Percentiles rank a stretch among this genome's conserved stretches.
phyloP scores from a whole-genome alignment of 1,139 yeast species.

The Candida glucosophila region DNA sequence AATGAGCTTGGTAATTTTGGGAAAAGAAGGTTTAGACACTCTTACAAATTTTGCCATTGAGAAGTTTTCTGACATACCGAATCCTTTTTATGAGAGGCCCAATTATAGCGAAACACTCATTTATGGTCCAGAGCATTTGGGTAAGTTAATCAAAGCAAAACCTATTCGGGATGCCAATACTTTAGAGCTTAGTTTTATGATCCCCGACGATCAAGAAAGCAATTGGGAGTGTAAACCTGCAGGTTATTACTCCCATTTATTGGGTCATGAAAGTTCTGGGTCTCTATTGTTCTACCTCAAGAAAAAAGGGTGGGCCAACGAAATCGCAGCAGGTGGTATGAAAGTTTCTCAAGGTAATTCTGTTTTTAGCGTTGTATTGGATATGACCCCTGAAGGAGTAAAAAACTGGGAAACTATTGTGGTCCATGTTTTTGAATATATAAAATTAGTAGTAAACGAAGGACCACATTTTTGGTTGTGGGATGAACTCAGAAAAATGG shows the following conservation, averaged over 20 bases:
- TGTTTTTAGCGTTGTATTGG: slow-evolving; percentile 58
- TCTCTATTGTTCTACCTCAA: slow-evolving; percentile 67
- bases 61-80: slow-evolving; percentile 57
- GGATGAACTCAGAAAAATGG: slow-evolving; percentile 39
- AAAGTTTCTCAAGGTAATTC: slow-evolving; percentile 65
- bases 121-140: slow-evolving; percentile 36
- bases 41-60: slow-evolving; percentile 63
- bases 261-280: slow-evolving; percentile 89
- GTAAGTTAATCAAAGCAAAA: slow-evolving; percentile 53
- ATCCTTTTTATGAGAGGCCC: slow-evolving; percentile 46
- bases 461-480: slow-evolving; percentile 57
- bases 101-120: slow-evolving; percentile 28
- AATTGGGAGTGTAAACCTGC: slow-evolving; percentile 65
- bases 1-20: slow-evolving; percentile 81
- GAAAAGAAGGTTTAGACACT: slow-evolving; percentile 69
- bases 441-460: slow-evolving; percentile 40
- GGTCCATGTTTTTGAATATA: slow-evolving; percentile 58
- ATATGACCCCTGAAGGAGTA: slow-evolving; percentile 68
- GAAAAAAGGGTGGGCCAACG: slow-evolving; percentile 66
- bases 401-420: slow-evolving; percentile 54
- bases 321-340: slow-evolving; percentile 66
- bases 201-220: slow-evolving; percentile 62
- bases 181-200: slow-evolving; percentile 58
- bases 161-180: slow-evolving; percentile 77
- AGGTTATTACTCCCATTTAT: slow-evolving; percentile 64